A percentile compares a stretch with the other conserved stretches of the same genome.
phyloP scores from a whole-genome alignment of 495 filamentous ascomycete species.

The Cercophora newfieldiana region DNA sequence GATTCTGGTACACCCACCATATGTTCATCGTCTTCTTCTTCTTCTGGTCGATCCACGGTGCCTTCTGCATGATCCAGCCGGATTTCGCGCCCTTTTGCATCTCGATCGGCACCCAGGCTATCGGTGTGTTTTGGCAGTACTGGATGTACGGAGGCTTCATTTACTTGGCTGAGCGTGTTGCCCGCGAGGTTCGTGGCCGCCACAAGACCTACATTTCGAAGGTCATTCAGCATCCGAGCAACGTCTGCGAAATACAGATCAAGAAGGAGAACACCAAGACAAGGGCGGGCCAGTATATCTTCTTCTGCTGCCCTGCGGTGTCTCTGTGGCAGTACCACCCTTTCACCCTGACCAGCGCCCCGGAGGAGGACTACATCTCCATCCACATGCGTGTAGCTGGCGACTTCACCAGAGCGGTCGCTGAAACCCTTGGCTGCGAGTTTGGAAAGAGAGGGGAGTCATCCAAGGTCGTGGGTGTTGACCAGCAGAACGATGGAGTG shows the following conservation, averaged over 20 bases:
- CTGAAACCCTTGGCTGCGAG: conserved; percentile 67
- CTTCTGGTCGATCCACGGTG: conserved; percentile 78
- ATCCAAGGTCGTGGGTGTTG: conserved; percentile 65
- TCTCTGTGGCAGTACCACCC: conserved; percentile 80
- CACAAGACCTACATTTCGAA: conserved; percentile 80
- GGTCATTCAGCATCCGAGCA: conserved; percentile 80
- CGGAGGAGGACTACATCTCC: conserved; percentile 80
- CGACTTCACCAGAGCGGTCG: conserved; percentile 66
- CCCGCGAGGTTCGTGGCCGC: conserved; percentile 67
- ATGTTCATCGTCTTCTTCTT: conserved; percentile 78
- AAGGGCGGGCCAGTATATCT: conserved; percentile 79
- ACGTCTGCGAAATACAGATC: conserved; percentile 82
- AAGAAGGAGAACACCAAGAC: conserved; percentile 78
- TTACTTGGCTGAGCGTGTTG: conserved; percentile 69
- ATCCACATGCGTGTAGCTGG: conserved; percentile 73
- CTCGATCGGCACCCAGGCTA: conserved; percentile 56
- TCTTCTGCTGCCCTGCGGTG: conserved; percentile 78
- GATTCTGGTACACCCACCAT: conserved; percentile 80
- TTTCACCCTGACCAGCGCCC: conserved; percentile 76
- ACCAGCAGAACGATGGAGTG: conserved; percentile 56
- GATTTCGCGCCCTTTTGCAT: conserved; percentile 70
- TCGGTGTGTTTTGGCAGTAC: conserved; percentile 78
- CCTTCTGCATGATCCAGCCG: conserved; percentile 79
- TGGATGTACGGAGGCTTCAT: conserved; percentile 75
- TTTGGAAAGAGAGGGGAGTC: conserved; percentile 57